These are phyloP conservation scores for Acanthamoeba royreba DNA, from an alignment of 208 protist genomes.

Conservation along the genomic window DNA sequence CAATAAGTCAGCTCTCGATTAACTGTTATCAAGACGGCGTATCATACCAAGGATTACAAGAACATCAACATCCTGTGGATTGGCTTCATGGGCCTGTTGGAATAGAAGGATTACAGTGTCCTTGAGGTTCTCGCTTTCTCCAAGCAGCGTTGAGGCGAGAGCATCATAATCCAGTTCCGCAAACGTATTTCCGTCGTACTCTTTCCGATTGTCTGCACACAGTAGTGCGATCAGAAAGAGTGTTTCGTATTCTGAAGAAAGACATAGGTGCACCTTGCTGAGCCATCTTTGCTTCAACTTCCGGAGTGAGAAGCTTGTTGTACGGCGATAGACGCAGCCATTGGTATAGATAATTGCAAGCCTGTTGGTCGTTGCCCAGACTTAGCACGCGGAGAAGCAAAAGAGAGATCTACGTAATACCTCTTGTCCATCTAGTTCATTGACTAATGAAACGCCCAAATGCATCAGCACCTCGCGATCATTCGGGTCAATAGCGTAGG, in stretches of 20 bases:
- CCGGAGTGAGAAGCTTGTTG: background rate
- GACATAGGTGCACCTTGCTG: background rate
- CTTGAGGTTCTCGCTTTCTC: no score
- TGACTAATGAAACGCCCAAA: background rate
- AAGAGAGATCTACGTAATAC: background rate
- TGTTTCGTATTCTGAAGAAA: background rate
- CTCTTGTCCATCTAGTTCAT: background rate
- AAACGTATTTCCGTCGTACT: no score
- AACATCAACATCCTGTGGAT: background rate
- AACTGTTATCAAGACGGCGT: background rate
- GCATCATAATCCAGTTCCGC: no score
- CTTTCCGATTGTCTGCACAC: no score
- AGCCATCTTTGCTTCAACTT: background rate
- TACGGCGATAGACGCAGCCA: background rate
- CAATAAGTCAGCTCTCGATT: no score
- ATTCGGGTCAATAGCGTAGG: background rate
- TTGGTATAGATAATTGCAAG: background rate
- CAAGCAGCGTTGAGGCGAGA: background rate
- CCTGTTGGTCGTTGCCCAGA: background rate
- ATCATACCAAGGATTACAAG: background rate
- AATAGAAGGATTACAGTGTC: no score
- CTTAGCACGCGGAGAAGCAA: background rate
- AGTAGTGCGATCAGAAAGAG: no score
- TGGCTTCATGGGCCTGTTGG: background rate
- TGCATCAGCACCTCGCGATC: background rate